Base-by-base conservation (phyloP, 768 basidiomycete genomes). In the Mycena albidolilacea region DNA sequence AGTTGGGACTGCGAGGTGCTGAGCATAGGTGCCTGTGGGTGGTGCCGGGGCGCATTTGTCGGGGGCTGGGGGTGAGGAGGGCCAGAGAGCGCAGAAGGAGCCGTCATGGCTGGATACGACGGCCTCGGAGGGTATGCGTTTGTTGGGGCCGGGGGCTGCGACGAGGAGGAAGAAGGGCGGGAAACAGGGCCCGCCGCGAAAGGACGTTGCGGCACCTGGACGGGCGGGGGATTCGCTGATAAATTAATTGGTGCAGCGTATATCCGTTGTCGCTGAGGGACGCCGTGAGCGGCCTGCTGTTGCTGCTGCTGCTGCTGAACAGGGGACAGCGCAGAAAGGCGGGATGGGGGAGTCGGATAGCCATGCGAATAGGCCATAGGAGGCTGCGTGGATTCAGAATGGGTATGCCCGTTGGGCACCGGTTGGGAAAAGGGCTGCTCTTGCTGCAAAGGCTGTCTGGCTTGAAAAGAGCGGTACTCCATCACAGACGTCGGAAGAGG, bases 261-360 rank as follows among this genome's bases (percentile, higher is more conserved):
- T 4, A 30, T 30, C 30, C 30, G 30, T 30, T 30, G 30, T 30
- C 30, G 30, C 1, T 1, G 30, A 30, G 30, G 30, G 30, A 30
- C 30, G 30, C 30, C 30, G 30, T 30, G 30, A 30, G 30, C 30
- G 30, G 30, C 30, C 1, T 14, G 46, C 7, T 48, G 50, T 1
- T 52, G 10, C 14, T 59, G 58, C 3, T 41, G 58, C 35, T 14
- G 38, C 17, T 59, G 38, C 38, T 39, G 7, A 10, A 59, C 58
- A 21, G 58, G 58, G n/a, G 58, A 59, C 8, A 59, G 58, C 17
- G 39, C 37, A 19, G 58, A 38, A 19, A n/a, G 39, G 19, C n/a
- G 58, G 9, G 58, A 41, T 17, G 58, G 58, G 38, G 58, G 58
- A 11, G 65, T 67, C 15, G 65, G 65, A 58, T 58, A 58, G 30